Evolutionary conservation across 2,329 filamentous ascomycete species (phyloP).

Genomic region (Cordyceps cateniannulata): DNA sequence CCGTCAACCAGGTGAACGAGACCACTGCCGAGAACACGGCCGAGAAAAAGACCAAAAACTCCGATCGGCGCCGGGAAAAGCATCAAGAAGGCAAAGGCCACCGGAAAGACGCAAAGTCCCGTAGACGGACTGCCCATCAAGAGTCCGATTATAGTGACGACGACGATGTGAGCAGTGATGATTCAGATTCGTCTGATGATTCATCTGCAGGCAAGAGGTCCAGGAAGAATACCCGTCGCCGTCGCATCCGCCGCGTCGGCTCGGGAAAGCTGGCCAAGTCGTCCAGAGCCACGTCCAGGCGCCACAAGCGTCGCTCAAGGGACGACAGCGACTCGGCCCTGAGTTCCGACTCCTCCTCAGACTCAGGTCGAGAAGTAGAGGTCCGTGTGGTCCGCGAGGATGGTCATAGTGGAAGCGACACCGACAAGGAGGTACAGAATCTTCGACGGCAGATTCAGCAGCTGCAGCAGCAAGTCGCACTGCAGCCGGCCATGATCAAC

Average conservation of each 20-base stretch:
- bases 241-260: not conserved
- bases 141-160: slow-evolving; percentile 2
- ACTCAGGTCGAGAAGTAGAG: slow-evolving; percentile 17
- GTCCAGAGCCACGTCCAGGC: not conserved
- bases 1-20: not conserved
- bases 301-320: not conserved
- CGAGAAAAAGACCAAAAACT: slow-evolving; percentile 2
- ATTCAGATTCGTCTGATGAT: slow-evolving; percentile 2
- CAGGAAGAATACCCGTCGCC: not conserved
- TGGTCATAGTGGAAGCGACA: slow-evolving; percentile 15
- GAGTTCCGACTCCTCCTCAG: slow-evolving; percentile 20
- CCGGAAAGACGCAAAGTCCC: not conserved
- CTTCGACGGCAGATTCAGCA: slow-evolving; percentile 24
- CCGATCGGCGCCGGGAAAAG: not conserved
- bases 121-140: not conserved
- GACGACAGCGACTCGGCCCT: slow-evolving; percentile 19
- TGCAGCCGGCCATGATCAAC: slow-evolving; percentile 15
- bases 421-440: slow-evolving; percentile 11
- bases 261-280: slow-evolving; percentile 2
- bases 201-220: not conserved
- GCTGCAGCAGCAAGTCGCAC: slow-evolving; percentile 22
- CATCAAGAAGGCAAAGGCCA: not conserved
- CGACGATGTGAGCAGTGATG: slow-evolving; percentile 2
- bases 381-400: slow-evolving; percentile 12
- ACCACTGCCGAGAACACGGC: not conserved